phyloP scores from a whole-genome alignment of 176 grass and related monocot species.

The Eleusine indica region DNA sequence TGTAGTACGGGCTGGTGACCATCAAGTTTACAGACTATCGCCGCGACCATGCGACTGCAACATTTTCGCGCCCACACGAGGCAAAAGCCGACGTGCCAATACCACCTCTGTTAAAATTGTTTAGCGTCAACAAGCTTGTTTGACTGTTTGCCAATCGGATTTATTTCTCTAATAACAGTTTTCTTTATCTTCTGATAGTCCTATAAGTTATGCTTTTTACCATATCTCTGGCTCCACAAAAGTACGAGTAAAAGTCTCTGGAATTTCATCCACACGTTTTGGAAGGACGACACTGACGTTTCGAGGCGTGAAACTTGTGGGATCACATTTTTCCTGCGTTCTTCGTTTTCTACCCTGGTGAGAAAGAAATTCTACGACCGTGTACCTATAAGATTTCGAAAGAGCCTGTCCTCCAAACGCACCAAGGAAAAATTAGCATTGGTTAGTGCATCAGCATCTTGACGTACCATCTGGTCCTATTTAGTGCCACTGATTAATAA shows the following conservation, averaged over 20 bases:
- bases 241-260: background rate
- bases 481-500: background rate
- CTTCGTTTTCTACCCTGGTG: background rate
- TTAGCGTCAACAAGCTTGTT: too few species aligned
- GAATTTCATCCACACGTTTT: background rate
- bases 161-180: too few species aligned
- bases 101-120: too few species aligned
- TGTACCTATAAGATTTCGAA: too few species aligned
- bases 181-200: too few species aligned
- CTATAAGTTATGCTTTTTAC: background rate
- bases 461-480: conserved; percentile 15
- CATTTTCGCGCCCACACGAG: too few species aligned
- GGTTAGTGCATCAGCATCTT: conserved; percentile 21
- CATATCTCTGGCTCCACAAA: background rate
- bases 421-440: too few species aligned
- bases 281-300: background rate
- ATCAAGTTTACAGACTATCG: too few species aligned
- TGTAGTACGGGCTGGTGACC: too few species aligned
- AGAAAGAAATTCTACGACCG: background rate
- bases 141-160: too few species aligned
- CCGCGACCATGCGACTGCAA: too few species aligned
- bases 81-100: too few species aligned
- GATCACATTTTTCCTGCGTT: background rate
- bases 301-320: background rate
- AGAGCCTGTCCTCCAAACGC: background rate